Conservation (phyloP, 768 basidiomycete genomes). For the Tremella fuciformis region DNA sequence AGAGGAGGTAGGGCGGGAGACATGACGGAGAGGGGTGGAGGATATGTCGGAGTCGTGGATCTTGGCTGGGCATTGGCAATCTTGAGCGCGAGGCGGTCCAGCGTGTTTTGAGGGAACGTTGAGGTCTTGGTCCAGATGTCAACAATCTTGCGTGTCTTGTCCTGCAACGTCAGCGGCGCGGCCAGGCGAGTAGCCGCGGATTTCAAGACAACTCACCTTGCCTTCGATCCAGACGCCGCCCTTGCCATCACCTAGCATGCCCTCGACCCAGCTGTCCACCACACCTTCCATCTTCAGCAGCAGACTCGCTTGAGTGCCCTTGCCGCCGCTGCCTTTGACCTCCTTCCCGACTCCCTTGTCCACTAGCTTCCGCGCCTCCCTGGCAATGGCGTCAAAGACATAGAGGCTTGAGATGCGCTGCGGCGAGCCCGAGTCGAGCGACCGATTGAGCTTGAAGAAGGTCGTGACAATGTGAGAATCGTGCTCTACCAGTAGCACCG, state of each 20-base stretch:
- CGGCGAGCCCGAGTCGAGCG: slow-evolving; percentile 59
- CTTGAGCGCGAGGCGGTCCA: slow-evolving; percentile 60
- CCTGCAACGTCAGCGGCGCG: slow-evolving; percentile 58
- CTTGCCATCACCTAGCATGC: slow-evolving; percentile 65
- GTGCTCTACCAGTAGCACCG: slow-evolving; percentile 71
- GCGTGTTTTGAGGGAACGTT: slow-evolving; percentile 77
- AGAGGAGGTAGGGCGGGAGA: slow-evolving; percentile 25
- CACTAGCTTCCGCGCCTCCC: slow-evolving; percentile 71
- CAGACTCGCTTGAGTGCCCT: slow-evolving; percentile 16
- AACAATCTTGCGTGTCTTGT: slow-evolving; percentile 93
- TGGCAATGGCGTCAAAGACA: slow-evolving; percentile 85
- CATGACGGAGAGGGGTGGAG: slow-evolving; percentile 10
- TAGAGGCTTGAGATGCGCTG: slow-evolving; percentile 83
- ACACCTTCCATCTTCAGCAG: slow-evolving; percentile 87
- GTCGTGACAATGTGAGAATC: slow-evolving; percentile 75
- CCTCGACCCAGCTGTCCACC: slow-evolving; percentile 81
- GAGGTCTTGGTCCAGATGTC: slow-evolving; percentile 93
- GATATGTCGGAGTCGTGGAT: neutral
- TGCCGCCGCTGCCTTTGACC: slow-evolving; percentile 13
- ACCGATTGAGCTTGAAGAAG: slow-evolving; percentile 84
- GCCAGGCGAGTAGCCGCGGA: slow-evolving; percentile 1
- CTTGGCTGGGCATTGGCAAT: slow-evolving; percentile 14
- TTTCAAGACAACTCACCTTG: slow-evolving; percentile 70
- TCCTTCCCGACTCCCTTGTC: slow-evolving; percentile 20
- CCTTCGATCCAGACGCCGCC: slow-evolving; percentile 60